Percentiles rank a stretch among this genome's conserved stretches.
Conservation (phyloP, 371 early-diverging fungal species). For the Apophysomyces ossiformis region DNA sequence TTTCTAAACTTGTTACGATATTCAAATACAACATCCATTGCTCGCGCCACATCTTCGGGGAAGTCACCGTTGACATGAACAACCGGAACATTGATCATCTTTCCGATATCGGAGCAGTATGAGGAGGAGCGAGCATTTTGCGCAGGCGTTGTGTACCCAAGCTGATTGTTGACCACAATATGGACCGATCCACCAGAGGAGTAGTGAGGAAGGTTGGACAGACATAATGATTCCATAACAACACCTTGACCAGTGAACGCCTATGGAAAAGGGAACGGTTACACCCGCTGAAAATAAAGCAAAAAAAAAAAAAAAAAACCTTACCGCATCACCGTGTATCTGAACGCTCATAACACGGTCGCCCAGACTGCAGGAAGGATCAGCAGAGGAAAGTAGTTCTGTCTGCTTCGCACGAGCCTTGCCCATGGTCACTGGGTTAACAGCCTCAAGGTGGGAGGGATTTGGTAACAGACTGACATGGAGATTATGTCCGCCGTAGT, state of each 20-base stretch:
- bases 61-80: slow-evolving; percentile 97
- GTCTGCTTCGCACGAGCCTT: slow-evolving; percentile 93
- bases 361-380: slow-evolving; percentile 77
- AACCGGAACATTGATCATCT: slow-evolving; percentile 94
- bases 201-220: slow-evolving; percentile 93
- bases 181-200: slow-evolving; percentile 94
- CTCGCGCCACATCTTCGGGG: slow-evolving; percentile 92
- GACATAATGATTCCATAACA: slow-evolving; percentile 91
- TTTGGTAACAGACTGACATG: slow-evolving; percentile 90
- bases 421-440: slow-evolving; percentile 95
- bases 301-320: slow-evolving; percentile 15
- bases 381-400: slow-evolving; percentile 70
- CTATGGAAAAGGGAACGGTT: slow-evolving; percentile 13
- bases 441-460: slow-evolving; percentile 90
- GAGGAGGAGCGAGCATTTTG: slow-evolving; percentile 88
- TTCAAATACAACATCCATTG: slow-evolving; percentile 84
- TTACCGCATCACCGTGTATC: slow-evolving; percentile 92
- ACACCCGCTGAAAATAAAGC: background rate
- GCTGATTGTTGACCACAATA: slow-evolving; percentile 96
- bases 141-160: slow-evolving; percentile 96
- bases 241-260: slow-evolving; percentile 91
- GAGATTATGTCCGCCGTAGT: slow-evolving; percentile 65
- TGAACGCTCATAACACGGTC: slow-evolving; percentile 91
- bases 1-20: slow-evolving; percentile 92
- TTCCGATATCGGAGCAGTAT: slow-evolving; percentile 93